A percentile compares a stretch with the other conserved stretches of the same genome.
Conservation (phyloP, 1,284 basidiomycete species). For the Athelia sp. region DNA sequence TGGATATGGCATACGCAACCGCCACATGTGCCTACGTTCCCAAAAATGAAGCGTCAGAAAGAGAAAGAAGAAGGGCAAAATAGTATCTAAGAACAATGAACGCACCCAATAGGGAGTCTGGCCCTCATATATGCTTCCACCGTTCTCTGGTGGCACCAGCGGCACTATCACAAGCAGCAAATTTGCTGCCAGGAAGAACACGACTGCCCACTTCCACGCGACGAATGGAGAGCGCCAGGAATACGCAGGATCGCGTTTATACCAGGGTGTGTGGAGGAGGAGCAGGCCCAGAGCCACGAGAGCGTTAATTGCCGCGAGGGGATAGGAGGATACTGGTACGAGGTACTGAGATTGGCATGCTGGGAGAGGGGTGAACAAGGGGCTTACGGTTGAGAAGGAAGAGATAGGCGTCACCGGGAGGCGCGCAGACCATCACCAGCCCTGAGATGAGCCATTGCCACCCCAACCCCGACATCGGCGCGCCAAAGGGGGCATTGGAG, state of each 20-base stretch:
- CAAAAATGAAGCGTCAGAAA: not conserved
- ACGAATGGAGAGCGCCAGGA: conserved; percentile 62
- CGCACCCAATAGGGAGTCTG: conserved; percentile 63
- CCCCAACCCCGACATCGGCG: conserved; percentile 54
- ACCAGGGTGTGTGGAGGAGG: conserved; percentile 38
- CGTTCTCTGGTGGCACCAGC: conserved; percentile 50
- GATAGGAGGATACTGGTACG: conserved; percentile 47
- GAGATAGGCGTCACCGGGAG: conserved; percentile 63
- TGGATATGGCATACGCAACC: conserved; percentile 43
- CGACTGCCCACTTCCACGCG: conserved; percentile 40
- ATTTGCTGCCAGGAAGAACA: conserved; percentile 59
- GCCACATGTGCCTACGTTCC: conserved; percentile 43
- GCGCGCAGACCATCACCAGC: conserved; percentile 42
- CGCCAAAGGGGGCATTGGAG: conserved; percentile 58
- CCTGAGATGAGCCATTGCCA: conserved; percentile 52
- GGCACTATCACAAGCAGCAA: conserved; percentile 56
- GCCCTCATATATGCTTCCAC: conserved; percentile 42
- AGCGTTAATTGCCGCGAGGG: conserved; percentile 49
- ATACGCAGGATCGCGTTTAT: conserved; percentile 22
- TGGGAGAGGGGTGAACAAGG: conserved; percentile 3
- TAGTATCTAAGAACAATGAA: conserved; percentile 6
- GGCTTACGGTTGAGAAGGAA: conserved; percentile 62
- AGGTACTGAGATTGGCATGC: not conserved
- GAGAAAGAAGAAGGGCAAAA: not conserved
- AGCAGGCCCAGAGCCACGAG: conserved; percentile 55